Conservation (phyloP, 2,329 filamentous ascomycete genomes). For the Clonostachys sp. region DNA sequence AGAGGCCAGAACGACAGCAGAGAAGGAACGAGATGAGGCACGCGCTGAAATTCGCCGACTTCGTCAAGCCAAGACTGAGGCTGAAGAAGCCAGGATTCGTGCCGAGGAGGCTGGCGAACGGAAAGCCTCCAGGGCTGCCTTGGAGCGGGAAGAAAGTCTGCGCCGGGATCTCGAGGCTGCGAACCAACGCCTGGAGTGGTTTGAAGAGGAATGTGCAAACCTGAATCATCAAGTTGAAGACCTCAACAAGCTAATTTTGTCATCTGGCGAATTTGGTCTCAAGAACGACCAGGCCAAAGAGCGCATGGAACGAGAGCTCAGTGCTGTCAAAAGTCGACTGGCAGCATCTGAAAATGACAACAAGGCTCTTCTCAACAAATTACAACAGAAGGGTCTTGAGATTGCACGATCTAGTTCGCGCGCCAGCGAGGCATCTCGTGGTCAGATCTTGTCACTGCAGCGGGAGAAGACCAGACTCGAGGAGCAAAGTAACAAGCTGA, state of each 20-base stretch:
- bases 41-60: slow-evolving; percentile 80
- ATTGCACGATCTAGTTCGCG: slow-evolving; percentile 87
- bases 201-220: slow-evolving; percentile 73
- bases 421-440: slow-evolving; percentile 77
- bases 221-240: slow-evolving; percentile 78
- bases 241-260: slow-evolving; percentile 80
- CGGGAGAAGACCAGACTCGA: slow-evolving; percentile 80
- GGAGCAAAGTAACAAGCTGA: slow-evolving; percentile 75
- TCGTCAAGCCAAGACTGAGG: slow-evolving; percentile 75
- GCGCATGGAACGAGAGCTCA: slow-evolving; percentile 83
- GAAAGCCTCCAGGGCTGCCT: slow-evolving; percentile 70
- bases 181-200: slow-evolving; percentile 69
- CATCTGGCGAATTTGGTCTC: slow-evolving; percentile 83
- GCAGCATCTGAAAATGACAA: slow-evolving; percentile 96
- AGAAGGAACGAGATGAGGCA: slow-evolving; percentile 85
- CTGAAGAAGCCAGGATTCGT: slow-evolving; percentile 80
- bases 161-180: slow-evolving; percentile 78
- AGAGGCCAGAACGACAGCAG: slow-evolving; percentile 73
- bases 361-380: slow-evolving; percentile 87
- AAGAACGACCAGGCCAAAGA: slow-evolving; percentile 94
- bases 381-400: slow-evolving; percentile 95
- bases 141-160: slow-evolving; percentile 74
- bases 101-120: slow-evolving; percentile 79
- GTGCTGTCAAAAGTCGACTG: slow-evolving; percentile 84
- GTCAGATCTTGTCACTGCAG: slow-evolving; percentile 71